Conservation (phyloP, 306 rosid genomes). For the Cotoneaster glaucophyllus region DNA sequence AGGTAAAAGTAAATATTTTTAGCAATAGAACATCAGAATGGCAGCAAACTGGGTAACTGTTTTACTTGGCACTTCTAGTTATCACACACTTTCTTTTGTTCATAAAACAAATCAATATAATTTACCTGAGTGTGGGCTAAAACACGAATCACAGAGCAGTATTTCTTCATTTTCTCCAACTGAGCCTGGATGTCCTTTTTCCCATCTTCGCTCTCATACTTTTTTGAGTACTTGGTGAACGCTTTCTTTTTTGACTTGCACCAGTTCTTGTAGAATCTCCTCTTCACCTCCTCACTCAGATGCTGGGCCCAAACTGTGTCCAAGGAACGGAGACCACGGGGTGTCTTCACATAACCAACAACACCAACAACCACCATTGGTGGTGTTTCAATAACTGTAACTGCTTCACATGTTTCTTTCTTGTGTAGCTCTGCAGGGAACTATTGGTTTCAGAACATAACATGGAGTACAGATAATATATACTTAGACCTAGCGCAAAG, state of each 20-base stretch:
- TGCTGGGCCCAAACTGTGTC: constrained; percentile 81
- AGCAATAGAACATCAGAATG: not conserved
- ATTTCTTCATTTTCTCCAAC: constrained; percentile 61
- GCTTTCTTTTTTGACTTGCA: constrained; percentile 77
- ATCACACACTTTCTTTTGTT: not conserved
- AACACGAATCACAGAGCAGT: constrained; percentile 58
- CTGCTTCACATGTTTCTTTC: constrained; percentile 85
- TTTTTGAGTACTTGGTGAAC: constrained; percentile 52
- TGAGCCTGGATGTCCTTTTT: constrained; percentile 50
- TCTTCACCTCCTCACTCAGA: constrained; percentile 63
- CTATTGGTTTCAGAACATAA: not conserved
- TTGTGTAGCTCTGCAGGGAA: constrained; percentile 53
- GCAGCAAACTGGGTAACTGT: not conserved
- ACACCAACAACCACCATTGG: constrained; percentile 67
- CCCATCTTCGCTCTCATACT: constrained; percentile 54
- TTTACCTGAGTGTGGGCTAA: constrained; percentile 78
- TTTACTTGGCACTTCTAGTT: not conserved
- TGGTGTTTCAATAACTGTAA: constrained; percentile 73
- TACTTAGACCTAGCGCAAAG: too few relatives aligned
- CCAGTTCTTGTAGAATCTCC: constrained; percentile 83
- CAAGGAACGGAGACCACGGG: constrained; percentile 59
- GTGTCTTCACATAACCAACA: constrained; percentile 65
- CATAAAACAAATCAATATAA: not conserved
- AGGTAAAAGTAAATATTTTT: not conserved
- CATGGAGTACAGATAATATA: too few relatives aligned